Evolutionary conservation across 768 basidiomycete genomes (phyloP), one percentile per base, ranked within the genome.

Genomic region (Russula compacta): DNA sequence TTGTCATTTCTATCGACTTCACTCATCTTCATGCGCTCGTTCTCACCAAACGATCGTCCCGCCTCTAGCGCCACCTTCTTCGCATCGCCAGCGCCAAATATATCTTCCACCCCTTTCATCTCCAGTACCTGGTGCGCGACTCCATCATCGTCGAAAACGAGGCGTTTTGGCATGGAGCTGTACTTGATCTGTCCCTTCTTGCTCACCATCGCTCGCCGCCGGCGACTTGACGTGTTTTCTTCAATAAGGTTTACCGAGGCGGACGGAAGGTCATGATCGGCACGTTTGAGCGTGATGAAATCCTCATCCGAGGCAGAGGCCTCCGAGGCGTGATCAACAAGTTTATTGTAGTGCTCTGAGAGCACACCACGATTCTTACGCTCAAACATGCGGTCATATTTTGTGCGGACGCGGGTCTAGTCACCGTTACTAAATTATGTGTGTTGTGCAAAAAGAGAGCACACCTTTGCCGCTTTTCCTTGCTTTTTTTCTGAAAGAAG

Each of bases 331-430:
- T 86, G 86, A 63, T 91, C 89, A 61, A 98, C 77, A 42, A 99
- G 84, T 69, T 91, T 92, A 59, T 77, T 80, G 75, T 97, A 98
- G 72, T 97, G 94, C 61, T 85, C 83, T 0, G 94, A 92, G 36
- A 98, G 80, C 52, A 98, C 86, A 64, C 85, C 87, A 71, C 97
- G 95, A 71, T 97, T 98, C 72, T 92, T 95, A 59, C 95, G 84
- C 69, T 90, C 89, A 71, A 98, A 98, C 94, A 99, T 98, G 55
- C 92, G 84, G 73, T 98, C 95, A 72, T 98, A 97, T 74, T 95
- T 98, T 3, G 95, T 98, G 53, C 89, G 83, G 0, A 89, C 85
- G 46, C 73, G 75, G 40, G 52, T 21, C 61, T 63, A 19, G 46
- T 42, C 19, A 19, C 40, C n/a, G 12, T 21, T 48, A 19, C 17